phyloP scores from a whole-genome alignment of 2,329 filamentous ascomycete species.

The Tothia fuscella region DNA sequence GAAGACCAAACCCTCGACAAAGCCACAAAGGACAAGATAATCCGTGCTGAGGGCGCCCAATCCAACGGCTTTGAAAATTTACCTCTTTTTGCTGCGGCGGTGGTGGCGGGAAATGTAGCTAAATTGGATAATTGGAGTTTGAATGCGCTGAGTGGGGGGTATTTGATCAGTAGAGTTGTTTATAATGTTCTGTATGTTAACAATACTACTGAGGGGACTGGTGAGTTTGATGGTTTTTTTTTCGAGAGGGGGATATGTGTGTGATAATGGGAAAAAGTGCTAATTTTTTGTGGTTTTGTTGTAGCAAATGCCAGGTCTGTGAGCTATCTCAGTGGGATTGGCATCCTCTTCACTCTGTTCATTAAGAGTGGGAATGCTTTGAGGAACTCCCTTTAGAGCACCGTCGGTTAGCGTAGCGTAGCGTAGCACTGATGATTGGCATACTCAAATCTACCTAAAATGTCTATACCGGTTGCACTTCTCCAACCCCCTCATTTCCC shows the following conservation, averaged over 20 bases:
- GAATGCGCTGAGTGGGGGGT: constrained; percentile 19
- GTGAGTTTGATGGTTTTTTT: not conserved
- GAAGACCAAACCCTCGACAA: constrained; percentile 21
- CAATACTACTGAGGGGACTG: constrained; percentile 13
- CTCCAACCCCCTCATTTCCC: too few species aligned
- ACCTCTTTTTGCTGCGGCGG: constrained; percentile 26
- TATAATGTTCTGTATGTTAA: constrained; percentile 21
- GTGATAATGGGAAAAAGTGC: constrained; percentile 4
- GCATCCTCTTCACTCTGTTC: constrained; percentile 17
- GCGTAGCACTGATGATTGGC: too few species aligned
- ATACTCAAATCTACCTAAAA: too few species aligned
- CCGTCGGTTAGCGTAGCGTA: too few species aligned
- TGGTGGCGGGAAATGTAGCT: constrained; percentile 27
- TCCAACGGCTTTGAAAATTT: constrained; percentile 29
- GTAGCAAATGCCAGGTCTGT: constrained; percentile 13
- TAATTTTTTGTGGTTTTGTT: not conserved
- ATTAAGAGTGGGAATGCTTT: constrained; percentile 16
- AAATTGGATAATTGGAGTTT: constrained; percentile 18
- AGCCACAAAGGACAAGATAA: constrained; percentile 22
- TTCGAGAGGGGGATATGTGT: too few species aligned
- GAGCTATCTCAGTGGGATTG: constrained; percentile 16
- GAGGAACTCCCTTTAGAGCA: constrained; percentile 5
- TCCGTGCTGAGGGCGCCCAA: constrained; percentile 26
- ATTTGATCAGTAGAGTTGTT: constrained; percentile 17
- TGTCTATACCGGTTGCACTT: too few species aligned